Evolutionary conservation across 192 early-diverging fungal species (phyloP).

Genomic region (Oehlia diaphana): DNA sequence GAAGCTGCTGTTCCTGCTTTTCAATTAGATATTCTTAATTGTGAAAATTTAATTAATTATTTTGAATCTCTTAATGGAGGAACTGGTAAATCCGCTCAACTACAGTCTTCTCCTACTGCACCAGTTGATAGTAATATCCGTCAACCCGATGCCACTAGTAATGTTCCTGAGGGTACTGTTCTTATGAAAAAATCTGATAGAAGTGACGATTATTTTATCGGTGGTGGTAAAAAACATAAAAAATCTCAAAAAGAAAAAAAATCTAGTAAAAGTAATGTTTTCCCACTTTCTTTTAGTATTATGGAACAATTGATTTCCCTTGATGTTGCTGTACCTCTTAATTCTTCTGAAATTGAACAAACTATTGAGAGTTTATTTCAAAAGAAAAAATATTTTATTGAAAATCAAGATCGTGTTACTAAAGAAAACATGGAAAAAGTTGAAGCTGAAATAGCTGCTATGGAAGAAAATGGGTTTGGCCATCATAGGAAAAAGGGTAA

Average conservation of each 20-base stretch:
- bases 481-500: not conserved
- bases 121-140: conserved; percentile 50
- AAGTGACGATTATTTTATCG: conserved; percentile 81
- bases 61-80: conserved; percentile 53
- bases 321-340: conserved; percentile 79
- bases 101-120: conserved; percentile 33
- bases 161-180: conserved; percentile 76
- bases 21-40: conserved; percentile 80
- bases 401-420: conserved; percentile 76
- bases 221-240: conserved; percentile 60
- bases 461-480: conserved; percentile 33
- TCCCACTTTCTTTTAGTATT: conserved; percentile 75
- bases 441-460: conserved; percentile 78
- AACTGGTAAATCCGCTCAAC: conserved; percentile 38
- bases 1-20: conserved; percentile 87
- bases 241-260: conserved; percentile 55
- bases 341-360: conserved; percentile 61
- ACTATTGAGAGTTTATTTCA: conserved; percentile 73
- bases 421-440: conserved; percentile 86
- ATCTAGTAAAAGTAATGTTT: conserved; percentile 33
- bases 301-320: conserved; percentile 78
- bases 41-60: conserved; percentile 78
- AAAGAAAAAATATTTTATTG: conserved; percentile 71
- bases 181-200: conserved; percentile 73
- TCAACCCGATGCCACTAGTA: conserved; percentile 55